Base-by-base conservation (phyloP, 148 eudicot species). In the Limonium bicolor region DNA sequence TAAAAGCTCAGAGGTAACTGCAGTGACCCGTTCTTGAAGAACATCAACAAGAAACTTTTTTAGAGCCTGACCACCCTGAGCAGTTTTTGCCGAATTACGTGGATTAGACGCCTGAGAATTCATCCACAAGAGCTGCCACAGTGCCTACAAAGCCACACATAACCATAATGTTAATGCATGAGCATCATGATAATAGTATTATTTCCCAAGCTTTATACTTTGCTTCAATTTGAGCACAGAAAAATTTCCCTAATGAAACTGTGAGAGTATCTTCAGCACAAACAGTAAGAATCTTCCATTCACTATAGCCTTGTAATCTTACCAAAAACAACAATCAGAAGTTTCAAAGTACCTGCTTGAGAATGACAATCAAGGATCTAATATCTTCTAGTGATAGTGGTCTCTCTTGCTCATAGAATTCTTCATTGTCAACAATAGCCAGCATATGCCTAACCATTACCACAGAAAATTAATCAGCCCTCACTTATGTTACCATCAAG, bases 361-460 rank as follows among this genome's bases (percentile, higher is more conserved):
- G 64, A 52, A 90, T 84, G 50, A 73, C 79, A 70, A 90, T 84
- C 50, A 90, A 64, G 54, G 54, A 55, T 80, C 80, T 80, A 49
- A 84, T 78, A 59, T 90, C 97, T 69, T 60, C 69, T 51, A 84
- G 66, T 5, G 93, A 72, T 34, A 90, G 61, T 13, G 97, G 97
- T 59, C 73, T 90, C 66, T 90, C 97, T 51, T 75, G 77, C 56
- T 84, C 97, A 53, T 90, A 90, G 50, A 90, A 90, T 62, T 90
- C 97, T 70, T 90, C 97, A 61, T 84, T 90, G 50, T 84, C 97
- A 71, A 90, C 93, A 51, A 90, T 71, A 79, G 65, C 80, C 50
- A 90, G 95, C 97, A 90, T 90, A 68, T 90, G 82, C 82, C 97
- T 90, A 72, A 42, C 59, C n/a, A n/a, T n/a, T n/a, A n/a, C n/a